phyloP scores from a whole-genome alignment of 225 moss, liverwort and hornwort genomes.

The Rhytidiadelphus loreus region DNA sequence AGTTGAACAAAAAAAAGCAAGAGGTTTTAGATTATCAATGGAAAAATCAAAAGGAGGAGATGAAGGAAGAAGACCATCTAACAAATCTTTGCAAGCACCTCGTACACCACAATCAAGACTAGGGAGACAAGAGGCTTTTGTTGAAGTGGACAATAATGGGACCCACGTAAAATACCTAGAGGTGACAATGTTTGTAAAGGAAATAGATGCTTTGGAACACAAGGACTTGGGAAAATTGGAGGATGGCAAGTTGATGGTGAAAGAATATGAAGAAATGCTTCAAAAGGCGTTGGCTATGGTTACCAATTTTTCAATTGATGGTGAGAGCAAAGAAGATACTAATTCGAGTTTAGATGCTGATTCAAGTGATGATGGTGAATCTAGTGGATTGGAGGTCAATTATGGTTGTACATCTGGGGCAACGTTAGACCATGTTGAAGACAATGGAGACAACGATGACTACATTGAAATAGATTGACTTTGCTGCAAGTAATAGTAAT shows the following conservation, averaged over 20 bases:
- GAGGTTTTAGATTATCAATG: not conserved
- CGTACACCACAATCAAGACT: not conserved
- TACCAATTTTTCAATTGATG: not conserved
- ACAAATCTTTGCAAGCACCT: not conserved
- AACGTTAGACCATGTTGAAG: not conserved
- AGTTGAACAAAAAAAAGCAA: fast-evolving
- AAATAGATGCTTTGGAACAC: not conserved
- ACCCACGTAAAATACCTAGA: not conserved
- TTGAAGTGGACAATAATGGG: not conserved
- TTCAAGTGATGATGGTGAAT: not conserved
- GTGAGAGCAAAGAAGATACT: not conserved
- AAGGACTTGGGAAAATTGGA: conserved; percentile 6
- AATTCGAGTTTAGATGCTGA: not conserved
- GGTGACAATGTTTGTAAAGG: not conserved
- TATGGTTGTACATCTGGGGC: not conserved
- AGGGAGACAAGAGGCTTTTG: not conserved
- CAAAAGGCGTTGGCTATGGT: not conserved
- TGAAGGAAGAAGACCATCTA: not conserved
- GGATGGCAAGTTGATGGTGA: not conserved
- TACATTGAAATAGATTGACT: not conserved
- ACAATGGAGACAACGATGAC: not conserved
- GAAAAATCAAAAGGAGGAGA: not conserved
- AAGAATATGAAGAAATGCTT: not conserved
- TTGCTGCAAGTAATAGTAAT: too few species aligned
- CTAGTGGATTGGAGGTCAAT: not conserved